Evolutionary conservation across 805 yeast species (phyloP), one percentile per base, ranked within the genome.

Genomic region (Kodamaea kaohsiungensis): DNA sequence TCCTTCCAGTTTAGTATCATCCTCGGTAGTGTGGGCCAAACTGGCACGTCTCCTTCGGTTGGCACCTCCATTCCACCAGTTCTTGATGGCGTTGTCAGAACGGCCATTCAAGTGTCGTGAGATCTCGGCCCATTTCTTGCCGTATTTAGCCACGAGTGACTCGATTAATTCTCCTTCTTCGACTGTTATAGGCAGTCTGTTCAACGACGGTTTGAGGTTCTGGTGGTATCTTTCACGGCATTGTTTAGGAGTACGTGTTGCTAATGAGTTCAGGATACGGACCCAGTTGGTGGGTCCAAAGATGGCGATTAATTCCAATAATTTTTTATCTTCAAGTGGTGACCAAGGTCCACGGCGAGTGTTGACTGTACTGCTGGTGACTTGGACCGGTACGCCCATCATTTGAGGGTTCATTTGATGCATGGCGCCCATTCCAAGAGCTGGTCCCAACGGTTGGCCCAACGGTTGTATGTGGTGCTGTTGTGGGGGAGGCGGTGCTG

Each of bases 41-140:
- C 64, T 63, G 7, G 76, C 75, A 59, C 91, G 74, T 63, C 95
- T 80, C 56, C 96, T 76, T 56, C 96, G 78, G 66, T 89, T 90
- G 12, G 96, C 93, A 7, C 96, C 96, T 3, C 97, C 96, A 65
- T 90, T 90, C 97, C 97, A 91, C 97, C 97, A 91, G 71, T 91
- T 91, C 67, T 90, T 90, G 62, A 90, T 89, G 17, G 96, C 91
- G 68, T 90, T 91, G 69, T 91, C 97, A n/a, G 88, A 81, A 51
- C 97, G 76, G 1, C 97, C 96, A 57, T 88, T 87, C 54, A 91
- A 73, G 69, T 90, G 96, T 51, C 96, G 80, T 15, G 96, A 90
- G 46, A 91, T 91, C 65, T 89, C 96, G 0, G 97, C 97, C 97
- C 97, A 91, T 62, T 89, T 81, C 68, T 91, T 90, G 46, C 97